phyloP scores from a whole-genome alignment of 2,329 filamentous ascomycete species.

The Endothia cerciana region DNA sequence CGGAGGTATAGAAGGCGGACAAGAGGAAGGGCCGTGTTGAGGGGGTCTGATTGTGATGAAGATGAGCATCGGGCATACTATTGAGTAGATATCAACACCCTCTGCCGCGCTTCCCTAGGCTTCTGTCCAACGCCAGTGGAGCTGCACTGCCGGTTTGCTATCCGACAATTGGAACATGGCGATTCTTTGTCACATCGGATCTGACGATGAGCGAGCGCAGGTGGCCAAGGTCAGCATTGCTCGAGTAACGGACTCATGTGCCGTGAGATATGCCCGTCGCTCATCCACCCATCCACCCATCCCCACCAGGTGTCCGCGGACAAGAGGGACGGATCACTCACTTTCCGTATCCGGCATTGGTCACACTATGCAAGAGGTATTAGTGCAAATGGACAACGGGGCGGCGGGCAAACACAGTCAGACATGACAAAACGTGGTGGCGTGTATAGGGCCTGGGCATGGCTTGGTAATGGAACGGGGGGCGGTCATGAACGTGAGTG shows the following conservation, averaged over 20 bases:
- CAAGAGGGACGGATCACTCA: slow-evolving; percentile 30
- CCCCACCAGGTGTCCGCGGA: slow-evolving; percentile 26
- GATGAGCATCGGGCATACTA: slow-evolving; percentile 47
- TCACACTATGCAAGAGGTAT: slow-evolving; percentile 39
- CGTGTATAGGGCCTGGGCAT: neutral
- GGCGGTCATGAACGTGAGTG: neutral
- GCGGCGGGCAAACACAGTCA: neutral
- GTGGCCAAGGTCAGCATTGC: neutral
- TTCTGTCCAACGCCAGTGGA: slow-evolving; percentile 59
- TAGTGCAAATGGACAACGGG: neutral
- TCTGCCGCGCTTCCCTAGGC: slow-evolving; percentile 57
- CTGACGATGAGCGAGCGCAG: slow-evolving; percentile 39
- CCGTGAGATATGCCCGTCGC: slow-evolving; percentile 4
- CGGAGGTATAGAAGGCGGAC: neutral
- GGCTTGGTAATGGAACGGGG: neutral
- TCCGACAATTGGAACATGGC: slow-evolving; percentile 62
- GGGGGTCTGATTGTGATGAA: neutral
- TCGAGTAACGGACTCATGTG: neutral
- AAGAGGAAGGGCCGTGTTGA: slow-evolving; percentile 8
- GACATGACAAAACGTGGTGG: neutral
- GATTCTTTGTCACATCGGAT: slow-evolving; percentile 63
- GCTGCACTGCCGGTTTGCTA: slow-evolving; percentile 56
- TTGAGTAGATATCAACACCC: slow-evolving; percentile 63
- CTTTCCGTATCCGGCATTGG: slow-evolving; percentile 45
- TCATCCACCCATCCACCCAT: neutral